These are phyloP conservation scores for Coniochaeta hoffmannii DNA, from an alignment of 2,329 filamentous ascomycete genomes.

Conservation along the genomic window DNA sequence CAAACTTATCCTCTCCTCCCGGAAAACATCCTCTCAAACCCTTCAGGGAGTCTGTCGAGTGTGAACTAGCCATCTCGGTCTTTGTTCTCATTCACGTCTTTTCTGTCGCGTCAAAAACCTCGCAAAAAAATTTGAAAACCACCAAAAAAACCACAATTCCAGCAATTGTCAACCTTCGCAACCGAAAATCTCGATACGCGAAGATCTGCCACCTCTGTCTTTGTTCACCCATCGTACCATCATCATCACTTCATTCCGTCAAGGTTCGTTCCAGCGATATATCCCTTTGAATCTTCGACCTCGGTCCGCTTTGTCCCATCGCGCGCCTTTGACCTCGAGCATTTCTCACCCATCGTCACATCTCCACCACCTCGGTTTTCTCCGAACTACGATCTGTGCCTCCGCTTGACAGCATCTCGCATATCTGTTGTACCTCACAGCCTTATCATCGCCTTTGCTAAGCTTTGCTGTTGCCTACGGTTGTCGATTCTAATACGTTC, in stretches of 20 bases:
- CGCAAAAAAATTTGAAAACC: conserved; percentile 56
- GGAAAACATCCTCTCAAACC: conserved; percentile 21
- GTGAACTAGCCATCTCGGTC: conserved; percentile 48
- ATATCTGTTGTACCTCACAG: too few relatives aligned
- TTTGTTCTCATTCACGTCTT: conserved; percentile 50
- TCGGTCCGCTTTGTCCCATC: conserved; percentile 21
- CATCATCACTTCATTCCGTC: neutral
- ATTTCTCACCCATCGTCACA: neutral
- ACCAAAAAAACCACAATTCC: conserved; percentile 30
- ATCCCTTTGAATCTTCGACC: conserved; percentile 13
- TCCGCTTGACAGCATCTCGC: neutral
- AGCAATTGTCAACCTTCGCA: conserved; percentile 12
- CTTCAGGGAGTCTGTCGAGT: conserved; percentile 41
- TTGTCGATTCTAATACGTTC: conserved; percentile 6
- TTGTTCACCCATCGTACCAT: conserved; percentile 3
- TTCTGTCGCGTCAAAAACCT: conserved; percentile 42
- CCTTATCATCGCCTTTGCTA: too few relatives aligned
- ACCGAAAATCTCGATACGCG: conserved; percentile 10
- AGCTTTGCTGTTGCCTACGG: neutral
- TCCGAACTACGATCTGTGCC: conserved; percentile 4
- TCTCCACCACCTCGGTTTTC: conserved; percentile 4
- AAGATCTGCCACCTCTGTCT: conserved; percentile 10
- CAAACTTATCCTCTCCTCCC: conserved; percentile 12
- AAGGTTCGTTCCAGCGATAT: conserved; percentile 2
- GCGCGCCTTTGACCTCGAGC: conserved; percentile 15